Evolutionary conservation across 2,329 filamentous ascomycete species (phyloP).

Genomic region (Peltaster fructicola): DNA sequence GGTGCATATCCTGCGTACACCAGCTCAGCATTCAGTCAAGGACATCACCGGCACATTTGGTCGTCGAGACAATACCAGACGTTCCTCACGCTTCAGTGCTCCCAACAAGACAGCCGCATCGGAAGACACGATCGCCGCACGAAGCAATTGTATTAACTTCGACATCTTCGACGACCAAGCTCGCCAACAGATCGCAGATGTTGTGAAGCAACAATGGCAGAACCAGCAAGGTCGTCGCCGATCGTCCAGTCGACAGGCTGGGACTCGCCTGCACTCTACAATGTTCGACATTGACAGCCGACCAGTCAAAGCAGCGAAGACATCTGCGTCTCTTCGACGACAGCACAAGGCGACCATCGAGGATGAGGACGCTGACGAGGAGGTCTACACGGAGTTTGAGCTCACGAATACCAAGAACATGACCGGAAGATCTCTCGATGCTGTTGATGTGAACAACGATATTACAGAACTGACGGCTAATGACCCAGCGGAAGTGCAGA

Average conservation of each 20-base stretch:
- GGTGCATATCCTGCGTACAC: constrained; percentile 20
- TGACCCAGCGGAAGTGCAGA: constrained; percentile 33
- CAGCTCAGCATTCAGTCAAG: constrained; percentile 1
- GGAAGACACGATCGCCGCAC: not conserved
- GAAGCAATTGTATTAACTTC: constrained; percentile 4
- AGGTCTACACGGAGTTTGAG: constrained; percentile 6
- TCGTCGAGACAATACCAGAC: constrained; percentile 1
- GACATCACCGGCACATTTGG: constrained; percentile 6
- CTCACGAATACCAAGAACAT: constrained; percentile 3
- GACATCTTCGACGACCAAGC: constrained; percentile 3
- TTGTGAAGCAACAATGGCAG: constrained; percentile 4
- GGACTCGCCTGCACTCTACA: too few relatives aligned
- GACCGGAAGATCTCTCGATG: constrained; percentile 8
- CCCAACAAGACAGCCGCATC: constrained; percentile 1
- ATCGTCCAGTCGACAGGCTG: too few relatives aligned
- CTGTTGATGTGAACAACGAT: constrained; percentile 16
- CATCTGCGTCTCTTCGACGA: not conserved
- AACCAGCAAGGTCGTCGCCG: constrained; percentile 3
- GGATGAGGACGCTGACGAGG: constrained; percentile 8
- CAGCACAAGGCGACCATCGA: constrained; percentile 8
- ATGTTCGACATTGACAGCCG: constrained; percentile 1
- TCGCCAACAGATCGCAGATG: constrained; percentile 4
- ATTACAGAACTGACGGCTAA: constrained; percentile 28
- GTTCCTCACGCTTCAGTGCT: not conserved
- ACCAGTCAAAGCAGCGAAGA: not conserved